phyloP scores from a whole-genome alignment of 106 monocot species.

The Triglochin maritima region DNA sequence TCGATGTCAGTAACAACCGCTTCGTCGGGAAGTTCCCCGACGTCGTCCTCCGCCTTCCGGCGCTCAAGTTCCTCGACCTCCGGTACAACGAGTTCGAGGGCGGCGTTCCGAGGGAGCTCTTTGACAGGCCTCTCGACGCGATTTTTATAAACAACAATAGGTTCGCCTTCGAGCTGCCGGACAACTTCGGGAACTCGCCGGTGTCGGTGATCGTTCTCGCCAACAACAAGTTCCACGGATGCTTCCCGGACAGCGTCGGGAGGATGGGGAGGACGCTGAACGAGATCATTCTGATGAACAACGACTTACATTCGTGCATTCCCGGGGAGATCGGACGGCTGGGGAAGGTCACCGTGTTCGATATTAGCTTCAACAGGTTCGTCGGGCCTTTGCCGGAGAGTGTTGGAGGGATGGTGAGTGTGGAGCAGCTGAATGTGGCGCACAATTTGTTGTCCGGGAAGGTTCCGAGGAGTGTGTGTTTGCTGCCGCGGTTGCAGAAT shows the following conservation, averaged over 20 bases:
- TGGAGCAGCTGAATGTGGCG: slow-evolving; percentile 35
- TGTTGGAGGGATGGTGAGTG: slow-evolving; percentile 10
- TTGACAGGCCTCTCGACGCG: slow-evolving; percentile 16
- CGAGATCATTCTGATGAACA: slow-evolving; percentile 35
- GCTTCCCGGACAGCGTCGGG: slow-evolving; percentile 4
- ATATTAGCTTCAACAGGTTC: slow-evolving; percentile 31
- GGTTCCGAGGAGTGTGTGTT: slow-evolving; percentile 27
- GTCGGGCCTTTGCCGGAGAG: slow-evolving; percentile 29
- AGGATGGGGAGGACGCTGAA: slow-evolving; percentile 16
- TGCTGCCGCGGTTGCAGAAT: slow-evolving; percentile 24
- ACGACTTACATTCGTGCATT: slow-evolving; percentile 29
- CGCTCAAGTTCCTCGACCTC: neutral
- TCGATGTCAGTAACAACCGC: slow-evolving; percentile 30
- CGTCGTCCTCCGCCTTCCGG: too few relatives aligned
- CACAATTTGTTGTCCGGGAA: slow-evolving; percentile 37
- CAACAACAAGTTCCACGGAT: too few relatives aligned
- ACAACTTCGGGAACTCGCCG: slow-evolving; percentile 25
- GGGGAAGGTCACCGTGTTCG: slow-evolving; percentile 21
- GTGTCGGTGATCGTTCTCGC: neutral
- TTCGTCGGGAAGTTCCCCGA: neutral
- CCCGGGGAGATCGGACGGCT: slow-evolving; percentile 29
- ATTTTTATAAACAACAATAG: slow-evolving; percentile 39
- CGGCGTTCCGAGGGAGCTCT: slow-evolving; percentile 12
- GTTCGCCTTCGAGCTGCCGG: slow-evolving; percentile 17
- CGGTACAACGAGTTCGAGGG: slow-evolving; percentile 11